Base-by-base conservation (phyloP, 192 early-diverging fungal genomes). In the Coemansia sp. region DNA sequence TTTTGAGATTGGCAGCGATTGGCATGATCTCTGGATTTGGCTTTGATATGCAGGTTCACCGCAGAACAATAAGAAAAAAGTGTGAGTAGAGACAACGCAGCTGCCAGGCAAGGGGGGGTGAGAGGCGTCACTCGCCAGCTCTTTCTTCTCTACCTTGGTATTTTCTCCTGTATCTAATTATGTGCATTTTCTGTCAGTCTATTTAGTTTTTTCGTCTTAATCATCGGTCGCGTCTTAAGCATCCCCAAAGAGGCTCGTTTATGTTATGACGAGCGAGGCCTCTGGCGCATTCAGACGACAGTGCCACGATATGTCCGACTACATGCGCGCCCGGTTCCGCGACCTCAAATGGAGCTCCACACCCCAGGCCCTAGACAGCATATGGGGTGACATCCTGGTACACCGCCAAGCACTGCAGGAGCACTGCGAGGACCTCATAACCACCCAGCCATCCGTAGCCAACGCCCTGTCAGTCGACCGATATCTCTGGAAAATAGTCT, bases 341-440 rank as follows among this genome's bases (percentile, higher is more conserved):
- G 53, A 62, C 14, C 62, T 80, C 52, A 55, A 55, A 42, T 57
- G 71, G 43, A 64, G 52, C 59, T 21, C 34, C 33, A 60, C 77
- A 36, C 62, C 16, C 13, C 62, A 42, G 43, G 62, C 62, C 13
- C 63, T 80, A 20, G 72, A 80, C 38, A 36, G 59, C 11, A 39
- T 71, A 35, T 80, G 77, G 77, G 77, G 69, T 13, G 77, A 75
- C 47, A 61, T 80, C 3, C 53, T 80, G 10, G 62, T 80, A 14
- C 69, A 71, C 35, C 64, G 77, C 2, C 45, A 69, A 56, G 60
- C 60, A 28, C 56, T 75, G 41, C 78, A 81, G 47, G 69, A 69
- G 10, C 31, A 59, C 18, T 81, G 78, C 70, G 65, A 68, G 61
- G 62, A 72, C 18, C 43, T 81, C 13, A 75, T 81, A 42, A 16